phyloP scores from a whole-genome alignment of 306 rosid species.

The Herpetospermum pedunculosum region DNA sequence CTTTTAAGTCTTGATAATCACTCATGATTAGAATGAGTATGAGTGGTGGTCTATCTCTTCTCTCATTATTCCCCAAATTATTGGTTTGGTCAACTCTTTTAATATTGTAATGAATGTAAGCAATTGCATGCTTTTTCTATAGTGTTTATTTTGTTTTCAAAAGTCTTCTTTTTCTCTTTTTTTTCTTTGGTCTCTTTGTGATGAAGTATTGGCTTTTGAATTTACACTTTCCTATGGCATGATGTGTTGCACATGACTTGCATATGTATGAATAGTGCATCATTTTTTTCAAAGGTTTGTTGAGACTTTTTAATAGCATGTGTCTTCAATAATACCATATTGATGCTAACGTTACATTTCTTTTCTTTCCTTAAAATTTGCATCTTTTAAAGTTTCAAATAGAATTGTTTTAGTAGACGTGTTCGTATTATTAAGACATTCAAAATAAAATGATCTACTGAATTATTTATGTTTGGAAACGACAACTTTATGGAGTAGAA shows the following conservation, averaged over 20 bases:
- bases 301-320: neutral
- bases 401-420: neutral
- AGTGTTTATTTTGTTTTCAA: neutral
- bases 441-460: neutral
- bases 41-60: neutral
- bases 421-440: neutral
- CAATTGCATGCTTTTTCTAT: neutral
- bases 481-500: neutral
- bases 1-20: neutral
- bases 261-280: neutral
- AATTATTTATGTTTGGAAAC: neutral
- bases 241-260: neutral
- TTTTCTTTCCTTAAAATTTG: neutral
- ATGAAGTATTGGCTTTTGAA: neutral
- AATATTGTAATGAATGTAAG: neutral
- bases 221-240: neutral
- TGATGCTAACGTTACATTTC: neutral
- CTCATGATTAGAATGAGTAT: neutral
- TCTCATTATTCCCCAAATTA: neutral
- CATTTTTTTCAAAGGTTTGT: neutral
- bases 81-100: neutral
- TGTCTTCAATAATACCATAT: neutral
- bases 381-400: neutral
- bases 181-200: neutral
- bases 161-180: neutral